These are phyloP conservation scores for Colletotrichum tropicicola DNA, from an alignment of 2,329 filamentous ascomycete genomes.

Conservation along the genomic window DNA sequence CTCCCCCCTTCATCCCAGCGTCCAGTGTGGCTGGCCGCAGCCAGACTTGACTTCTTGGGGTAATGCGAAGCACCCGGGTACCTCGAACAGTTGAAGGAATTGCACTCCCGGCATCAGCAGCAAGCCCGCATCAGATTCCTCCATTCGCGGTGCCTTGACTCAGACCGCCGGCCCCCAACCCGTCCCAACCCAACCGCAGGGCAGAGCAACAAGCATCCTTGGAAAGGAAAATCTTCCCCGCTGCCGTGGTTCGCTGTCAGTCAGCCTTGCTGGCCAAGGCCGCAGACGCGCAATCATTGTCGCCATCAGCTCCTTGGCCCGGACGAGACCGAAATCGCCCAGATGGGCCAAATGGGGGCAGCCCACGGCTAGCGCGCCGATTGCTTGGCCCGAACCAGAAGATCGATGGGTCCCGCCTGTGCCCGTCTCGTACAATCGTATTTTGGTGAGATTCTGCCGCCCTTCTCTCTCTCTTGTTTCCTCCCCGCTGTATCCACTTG, in stretches of 20 bases:
- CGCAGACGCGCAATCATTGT: constrained; percentile 32
- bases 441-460: constrained; percentile 1
- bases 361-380: constrained; percentile 9
- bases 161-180: too few species aligned
- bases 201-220: too few species aligned
- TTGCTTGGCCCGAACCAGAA: neutral
- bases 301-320: constrained; percentile 27
- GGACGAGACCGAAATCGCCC: constrained; percentile 27
- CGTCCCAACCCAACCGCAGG: too few species aligned
- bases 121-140: too few species aligned
- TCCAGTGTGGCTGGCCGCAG: too few species aligned
- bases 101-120: too few species aligned
- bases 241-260: neutral
- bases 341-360: constrained; percentile 12
- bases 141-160: too few species aligned
- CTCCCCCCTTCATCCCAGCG: neutral
- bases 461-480: neutral
- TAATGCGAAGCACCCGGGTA: too few species aligned
- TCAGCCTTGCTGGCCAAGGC: constrained; percentile 29
- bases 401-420: neutral
- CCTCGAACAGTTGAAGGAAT: too few species aligned
- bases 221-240: neutral
- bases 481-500: constrained; percentile 25
- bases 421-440: neutral
- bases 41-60: too few species aligned